Evolutionary conservation across 495 filamentous ascomycete species (phyloP), one percentile per base, ranked within the genome.

Genomic region (Extremus antarcticus): DNA sequence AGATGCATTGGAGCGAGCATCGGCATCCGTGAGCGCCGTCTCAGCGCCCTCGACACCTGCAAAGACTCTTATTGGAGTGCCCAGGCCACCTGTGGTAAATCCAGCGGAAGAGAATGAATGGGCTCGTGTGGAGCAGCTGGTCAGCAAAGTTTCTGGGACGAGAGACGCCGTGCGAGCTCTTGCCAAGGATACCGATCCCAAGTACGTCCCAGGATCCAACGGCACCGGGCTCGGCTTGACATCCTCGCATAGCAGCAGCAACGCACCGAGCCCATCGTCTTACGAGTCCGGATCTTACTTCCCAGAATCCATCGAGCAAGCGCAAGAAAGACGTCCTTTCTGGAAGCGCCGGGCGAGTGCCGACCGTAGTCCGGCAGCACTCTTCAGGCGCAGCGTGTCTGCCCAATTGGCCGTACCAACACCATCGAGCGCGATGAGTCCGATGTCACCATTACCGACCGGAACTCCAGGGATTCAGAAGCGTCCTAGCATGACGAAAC

Each of bases 81-180:
- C 71, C 1, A 62, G 68, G 0, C 64, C 70, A 47, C 54, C 59
- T n/a, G 39, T 38, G 24, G 19, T 35, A 0, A 45, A 66, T 61
- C 47, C 73, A 56, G 65, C 60, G 1, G 86, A 94, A 63, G 87
- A 95, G 51, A 71, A 76, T 43, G 87, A 94, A 62, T 98, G 94
- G 92, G 74, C 76, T 24, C 83, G 81, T 50, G 85, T 95, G 11
- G 90, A 96, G 69, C 71, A 78, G 9, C 72, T 97, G 13, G 83
- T 96, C 40, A 85, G 86, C 60, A 76, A 85, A 51, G 80, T 98
- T 9, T 81, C 85, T n/a, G 88, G 87, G 9, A 90, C 87, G 40
- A 76, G 91, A 61, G 92, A 98, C 73, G 86, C 87, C 4, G 81
- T 96, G 22, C 81, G 88, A 38, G 79, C 85, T 11, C 73, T 98